These are phyloP conservation scores for Viola pubescens DNA, from an alignment of 441 rosid species.

Conservation along the genomic window DNA sequence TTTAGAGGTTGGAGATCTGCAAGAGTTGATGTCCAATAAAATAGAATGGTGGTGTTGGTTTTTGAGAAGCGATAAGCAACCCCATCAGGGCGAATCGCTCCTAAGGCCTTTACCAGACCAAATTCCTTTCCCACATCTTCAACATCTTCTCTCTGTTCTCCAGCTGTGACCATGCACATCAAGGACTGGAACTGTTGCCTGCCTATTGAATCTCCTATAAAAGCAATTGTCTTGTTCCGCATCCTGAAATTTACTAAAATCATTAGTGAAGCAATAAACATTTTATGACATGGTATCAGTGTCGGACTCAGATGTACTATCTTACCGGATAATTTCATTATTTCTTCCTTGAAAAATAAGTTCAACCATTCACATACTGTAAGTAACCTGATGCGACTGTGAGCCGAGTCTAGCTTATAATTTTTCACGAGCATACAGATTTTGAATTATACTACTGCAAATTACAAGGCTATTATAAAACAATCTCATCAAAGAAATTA, in stretches of 20 bases:
- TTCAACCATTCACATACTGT: too few species aligned
- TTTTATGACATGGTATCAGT: too few species aligned
- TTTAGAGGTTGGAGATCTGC: constrained; percentile 46
- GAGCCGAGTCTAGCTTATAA: too few species aligned
- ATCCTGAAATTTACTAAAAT: constrained; percentile 16
- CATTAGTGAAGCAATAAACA: not conserved
- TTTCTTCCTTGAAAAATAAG: too few species aligned
- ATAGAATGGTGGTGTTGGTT: constrained; percentile 62
- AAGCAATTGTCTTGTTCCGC: constrained; percentile 68
- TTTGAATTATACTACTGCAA: not conserved
- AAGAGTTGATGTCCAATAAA: constrained; percentile 66
- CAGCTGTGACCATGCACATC: constrained; percentile 71
- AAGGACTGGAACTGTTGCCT: constrained; percentile 77
- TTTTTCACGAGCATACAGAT: too few species aligned
- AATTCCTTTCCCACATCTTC: constrained; percentile 52
- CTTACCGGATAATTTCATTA: too few species aligned
- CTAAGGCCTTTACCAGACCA: constrained; percentile 41
- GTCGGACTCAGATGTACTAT: too few species aligned
- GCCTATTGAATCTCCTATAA: constrained; percentile 70
- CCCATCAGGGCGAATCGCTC: constrained; percentile 57
- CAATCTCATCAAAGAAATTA: not conserved
- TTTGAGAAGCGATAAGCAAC: constrained; percentile 54
- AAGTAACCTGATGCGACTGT: too few species aligned
- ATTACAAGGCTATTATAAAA: too few species aligned
- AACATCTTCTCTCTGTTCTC: constrained; percentile 40